Conservation (phyloP, 306 rosid species). For the Corylus heterophylla region DNA sequence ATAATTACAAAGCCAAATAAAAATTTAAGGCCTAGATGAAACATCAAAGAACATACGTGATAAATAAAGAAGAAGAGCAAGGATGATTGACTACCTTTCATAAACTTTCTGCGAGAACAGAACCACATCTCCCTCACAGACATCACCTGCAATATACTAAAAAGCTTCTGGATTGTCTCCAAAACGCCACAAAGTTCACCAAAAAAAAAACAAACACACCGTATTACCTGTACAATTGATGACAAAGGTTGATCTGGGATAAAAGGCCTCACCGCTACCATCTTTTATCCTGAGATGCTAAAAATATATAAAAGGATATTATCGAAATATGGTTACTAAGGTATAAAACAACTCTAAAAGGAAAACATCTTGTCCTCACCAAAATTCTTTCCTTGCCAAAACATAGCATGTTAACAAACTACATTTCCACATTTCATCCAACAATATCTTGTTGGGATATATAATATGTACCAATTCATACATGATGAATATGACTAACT, state of each 20-base stretch:
- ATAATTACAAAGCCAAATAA: constrained; percentile 10
- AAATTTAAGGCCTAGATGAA: constrained; percentile 5
- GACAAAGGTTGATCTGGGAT: constrained; percentile 66
- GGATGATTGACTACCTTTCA: constrained; percentile 45
- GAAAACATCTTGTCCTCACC: not conserved
- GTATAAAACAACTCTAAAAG: not conserved
- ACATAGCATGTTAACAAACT: not conserved
- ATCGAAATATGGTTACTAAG: not conserved
- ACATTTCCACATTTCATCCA: not conserved
- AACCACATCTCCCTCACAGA: constrained; percentile 78
- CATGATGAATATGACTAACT: not conserved
- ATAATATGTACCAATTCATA: not conserved
- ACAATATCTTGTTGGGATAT: too few species aligned
- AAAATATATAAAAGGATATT: not conserved
- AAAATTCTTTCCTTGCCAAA: not conserved
- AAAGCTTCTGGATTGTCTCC: constrained; percentile 7
- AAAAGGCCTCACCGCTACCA: constrained; percentile 54
- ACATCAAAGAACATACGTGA: constrained; percentile 18
- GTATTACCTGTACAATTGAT: constrained; percentile 69
- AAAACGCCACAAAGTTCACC: constrained; percentile 21
- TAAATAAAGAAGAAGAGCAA: constrained; percentile 12
- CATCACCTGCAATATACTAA: constrained; percentile 63
- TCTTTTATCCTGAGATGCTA: constrained; percentile 52
- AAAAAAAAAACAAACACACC: not conserved
- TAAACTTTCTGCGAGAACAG: constrained; percentile 72